These are phyloP conservation scores for Ustanciosporium gigantosporum DNA, from an alignment of 1,284 basidiomycete genomes.

Conservation along the genomic window DNA sequence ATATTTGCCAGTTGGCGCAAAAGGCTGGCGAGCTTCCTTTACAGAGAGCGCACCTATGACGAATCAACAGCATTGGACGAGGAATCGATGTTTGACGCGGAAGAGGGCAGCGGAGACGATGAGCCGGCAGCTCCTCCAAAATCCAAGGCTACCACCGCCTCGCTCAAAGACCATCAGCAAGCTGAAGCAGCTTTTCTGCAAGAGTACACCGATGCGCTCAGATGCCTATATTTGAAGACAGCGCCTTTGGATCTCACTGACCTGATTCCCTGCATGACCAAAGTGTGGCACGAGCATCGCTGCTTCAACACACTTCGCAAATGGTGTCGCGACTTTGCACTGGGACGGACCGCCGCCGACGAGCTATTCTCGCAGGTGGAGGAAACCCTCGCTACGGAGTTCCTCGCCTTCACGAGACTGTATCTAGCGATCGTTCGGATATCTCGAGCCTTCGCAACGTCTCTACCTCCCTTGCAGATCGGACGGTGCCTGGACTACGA, in stretches of 20 bases:
- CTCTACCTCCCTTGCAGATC: slow-evolving; percentile 23
- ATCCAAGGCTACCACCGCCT: not conserved
- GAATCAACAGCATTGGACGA: slow-evolving; percentile 19
- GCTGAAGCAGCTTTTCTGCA: slow-evolving; percentile 16
- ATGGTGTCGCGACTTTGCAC: slow-evolving; percentile 35
- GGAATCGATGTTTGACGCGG: slow-evolving; percentile 6
- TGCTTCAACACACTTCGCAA: slow-evolving; percentile 25
- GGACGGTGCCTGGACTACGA: slow-evolving; percentile 46
- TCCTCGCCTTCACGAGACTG: slow-evolving; percentile 42
- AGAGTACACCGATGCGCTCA: slow-evolving; percentile 29
- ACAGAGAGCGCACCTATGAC: slow-evolving; percentile 28
- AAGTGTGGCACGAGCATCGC: slow-evolving; percentile 20
- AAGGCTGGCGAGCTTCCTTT: slow-evolving; percentile 20
- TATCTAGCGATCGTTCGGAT: slow-evolving; percentile 46
- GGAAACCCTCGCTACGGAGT: slow-evolving; percentile 33
- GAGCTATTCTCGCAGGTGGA: slow-evolving; percentile 35
- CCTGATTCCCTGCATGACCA: slow-evolving; percentile 15
- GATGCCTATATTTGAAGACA: slow-evolving; percentile 15
- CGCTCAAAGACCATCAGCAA: slow-evolving; percentile 6
- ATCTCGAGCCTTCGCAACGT: slow-evolving; percentile 30
- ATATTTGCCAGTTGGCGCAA: slow-evolving; percentile 48
- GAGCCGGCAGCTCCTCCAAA: not conserved
- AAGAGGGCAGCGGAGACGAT: slow-evolving; percentile 4
- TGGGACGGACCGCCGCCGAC: slow-evolving; percentile 25
- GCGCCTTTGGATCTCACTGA: slow-evolving; percentile 39